These are phyloP conservation scores for Cyclostephanos tholiformis DNA, from an alignment of 108 stramenopile species.

Conservation along the genomic window DNA sequence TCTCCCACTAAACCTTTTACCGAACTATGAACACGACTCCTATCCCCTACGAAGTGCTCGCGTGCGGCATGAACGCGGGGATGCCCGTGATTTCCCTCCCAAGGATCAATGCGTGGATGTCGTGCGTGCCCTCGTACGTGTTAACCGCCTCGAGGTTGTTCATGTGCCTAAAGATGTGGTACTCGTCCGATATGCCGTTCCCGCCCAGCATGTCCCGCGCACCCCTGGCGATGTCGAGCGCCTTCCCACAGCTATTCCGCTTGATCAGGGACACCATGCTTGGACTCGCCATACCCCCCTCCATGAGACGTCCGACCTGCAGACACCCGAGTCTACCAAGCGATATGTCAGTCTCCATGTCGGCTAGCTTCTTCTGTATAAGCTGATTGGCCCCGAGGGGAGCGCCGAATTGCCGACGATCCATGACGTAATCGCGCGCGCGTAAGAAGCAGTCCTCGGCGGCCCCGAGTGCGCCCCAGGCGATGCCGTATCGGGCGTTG, in stretches of 20 bases:
- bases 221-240: conserved; percentile 84
- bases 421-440: conserved; percentile 88
- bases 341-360: conserved; percentile 91
- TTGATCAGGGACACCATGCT: conserved; percentile 95
- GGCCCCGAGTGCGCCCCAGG: conserved; percentile 96
- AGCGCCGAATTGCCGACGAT: conserved; percentile 90
- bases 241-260: conserved; percentile 93
- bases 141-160: conserved; percentile 97
- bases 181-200: conserved; percentile 97
- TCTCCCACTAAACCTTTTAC: too few species aligned
- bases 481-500: conserved; percentile 95
- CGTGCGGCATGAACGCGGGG: conserved; percentile 78
- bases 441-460: conserved; percentile 85
- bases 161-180: conserved; percentile 94
- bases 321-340: conserved; percentile 71
- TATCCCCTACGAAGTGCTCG: conserved; percentile 8
- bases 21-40: not conserved
- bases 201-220: conserved; percentile 95
- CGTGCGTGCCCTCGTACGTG: conserved; percentile 98
- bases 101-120: conserved; percentile 95
- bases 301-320: conserved; percentile 90
- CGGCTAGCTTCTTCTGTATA: conserved; percentile 93
- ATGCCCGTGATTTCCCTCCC: conserved; percentile 94
- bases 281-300: conserved; percentile 68
- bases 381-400: conserved; percentile 95